These are phyloP conservation scores for Westerdykella aurantiaca DNA, from an alignment of 2,329 filamentous ascomycete species.

Conservation along the genomic window DNA sequence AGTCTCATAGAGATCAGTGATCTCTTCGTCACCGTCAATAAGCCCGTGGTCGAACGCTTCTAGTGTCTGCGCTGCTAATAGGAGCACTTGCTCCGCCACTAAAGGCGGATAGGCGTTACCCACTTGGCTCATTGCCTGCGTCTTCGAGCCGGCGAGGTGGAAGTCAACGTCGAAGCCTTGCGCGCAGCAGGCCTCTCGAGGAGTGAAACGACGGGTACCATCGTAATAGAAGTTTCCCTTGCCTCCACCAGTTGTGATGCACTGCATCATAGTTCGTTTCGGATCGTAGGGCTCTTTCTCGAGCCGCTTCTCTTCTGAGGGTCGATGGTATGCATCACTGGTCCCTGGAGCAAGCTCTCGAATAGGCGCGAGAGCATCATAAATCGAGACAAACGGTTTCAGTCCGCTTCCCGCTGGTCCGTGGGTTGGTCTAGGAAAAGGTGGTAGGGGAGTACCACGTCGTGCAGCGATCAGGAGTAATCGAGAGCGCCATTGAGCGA, in stretches of 20 bases:
- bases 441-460: constrained; percentile 22
- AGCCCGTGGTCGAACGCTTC: constrained; percentile 24
- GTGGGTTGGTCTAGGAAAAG: constrained; percentile 23
- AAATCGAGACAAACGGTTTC: constrained; percentile 14
- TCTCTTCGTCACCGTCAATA: constrained; percentile 19
- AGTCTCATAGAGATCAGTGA: constrained; percentile 12
- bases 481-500: constrained; percentile 21
- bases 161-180: constrained; percentile 13
- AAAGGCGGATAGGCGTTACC: constrained; percentile 21
- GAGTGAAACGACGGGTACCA: constrained; percentile 13
- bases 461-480: constrained; percentile 24
- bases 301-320: constrained; percentile 1
- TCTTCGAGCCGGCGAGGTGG: constrained; percentile 9
- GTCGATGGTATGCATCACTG: constrained; percentile 18
- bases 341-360: background rate
- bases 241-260: constrained; percentile 15
- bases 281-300: constrained; percentile 7
- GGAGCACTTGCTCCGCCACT: constrained; percentile 9
- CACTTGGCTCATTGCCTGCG: constrained; percentile 12
- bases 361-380: constrained; percentile 15
- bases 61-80: constrained; percentile 4
- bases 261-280: background rate
- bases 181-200: constrained; percentile 14
- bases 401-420: constrained; percentile 18
- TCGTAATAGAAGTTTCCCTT: constrained; percentile 11